Evolutionary conservation across 2,329 filamentous ascomycete genomes (phyloP), one percentile per base, ranked within the genome.

Genomic region (Diaporthe sp.): DNA sequence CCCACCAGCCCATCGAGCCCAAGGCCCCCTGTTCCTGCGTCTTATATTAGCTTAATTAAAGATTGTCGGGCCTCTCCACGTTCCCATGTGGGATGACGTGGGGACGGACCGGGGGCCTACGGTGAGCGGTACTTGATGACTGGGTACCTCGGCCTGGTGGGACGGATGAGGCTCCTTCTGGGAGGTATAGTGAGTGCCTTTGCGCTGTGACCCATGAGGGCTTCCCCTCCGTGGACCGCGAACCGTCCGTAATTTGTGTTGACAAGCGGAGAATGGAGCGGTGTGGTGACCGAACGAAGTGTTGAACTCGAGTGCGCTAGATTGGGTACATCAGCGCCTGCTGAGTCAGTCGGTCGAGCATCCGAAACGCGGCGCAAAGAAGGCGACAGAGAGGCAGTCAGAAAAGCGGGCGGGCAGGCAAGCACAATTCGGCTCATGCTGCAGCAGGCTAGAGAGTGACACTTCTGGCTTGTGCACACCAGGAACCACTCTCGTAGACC

Each of bases 11-110:
- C 63, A 53, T 68, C 47, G n/a, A 53, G 47, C 63, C 63, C 63
- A 39, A 53, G n/a, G 44, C 32, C 63, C 47, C 70, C 70, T 61
- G 70, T 71, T 63, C 70, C 70, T 71, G 70, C 70, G 70, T 71
- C 70, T 71, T 71, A 71, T 66, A 68, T 71, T 71, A 71, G 70
- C 70, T 63, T 71, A 63, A 71, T 71, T 71, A 71, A 71, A 71
- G 70, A 61, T 71, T 71, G 47, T 61, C 70, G 59, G 70, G 56
- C 56, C 70, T 63, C 70, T 63, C 70, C 70, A 71, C 70, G 50
- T 50, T 63, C 47, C 70, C 70, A 71, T 71, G 70, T 71, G 70
- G 70, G 70, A 71, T 71, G 70, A 71, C 70, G 70, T 71, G 70
- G 70, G 47, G 70, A 71, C 70, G 56, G 47, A 61, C 70, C 37